Percentiles rank a stretch among this genome's conserved stretches.
phyloP scores from a whole-genome alignment of 345 rosid species.

The Bretschneidera sinensis region DNA sequence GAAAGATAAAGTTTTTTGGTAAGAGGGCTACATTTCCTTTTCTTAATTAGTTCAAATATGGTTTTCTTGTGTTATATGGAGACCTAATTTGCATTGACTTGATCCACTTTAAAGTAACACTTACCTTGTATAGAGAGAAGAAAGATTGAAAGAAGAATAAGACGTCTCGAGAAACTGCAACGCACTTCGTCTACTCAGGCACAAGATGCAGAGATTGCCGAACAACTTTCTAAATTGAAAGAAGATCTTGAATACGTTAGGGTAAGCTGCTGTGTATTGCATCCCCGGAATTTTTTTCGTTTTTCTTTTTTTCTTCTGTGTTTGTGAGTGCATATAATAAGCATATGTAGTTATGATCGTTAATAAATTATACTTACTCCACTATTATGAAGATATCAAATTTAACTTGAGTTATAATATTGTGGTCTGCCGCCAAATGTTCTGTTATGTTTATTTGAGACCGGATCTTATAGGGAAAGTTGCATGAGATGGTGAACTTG shows the following conservation, averaged over 20 bases:
- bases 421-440: neutral
- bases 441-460: neutral
- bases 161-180: constrained; percentile 90
- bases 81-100: neutral
- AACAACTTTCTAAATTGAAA: constrained; percentile 74
- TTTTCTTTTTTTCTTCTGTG: neutral
- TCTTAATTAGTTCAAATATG: neutral
- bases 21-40: neutral
- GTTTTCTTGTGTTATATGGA: neutral
- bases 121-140: constrained; percentile 61
- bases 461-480: neutral
- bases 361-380: neutral
- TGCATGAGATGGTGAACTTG: neutral
- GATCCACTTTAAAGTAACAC: neutral
- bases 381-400: neutral
- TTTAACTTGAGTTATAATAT: no score
- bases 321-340: neutral
- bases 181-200: constrained; percentile 67
- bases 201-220: constrained; percentile 58
- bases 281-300: no score
- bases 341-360: no score
- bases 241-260: constrained; percentile 98
- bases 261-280: constrained; percentile 33
- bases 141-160: constrained; percentile 78
- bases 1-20: constrained; percentile 97